These are phyloP conservation scores for Claviceps sp. DNA, from an alignment of 2,329 filamentous ascomycete genomes.

Conservation along the genomic window DNA sequence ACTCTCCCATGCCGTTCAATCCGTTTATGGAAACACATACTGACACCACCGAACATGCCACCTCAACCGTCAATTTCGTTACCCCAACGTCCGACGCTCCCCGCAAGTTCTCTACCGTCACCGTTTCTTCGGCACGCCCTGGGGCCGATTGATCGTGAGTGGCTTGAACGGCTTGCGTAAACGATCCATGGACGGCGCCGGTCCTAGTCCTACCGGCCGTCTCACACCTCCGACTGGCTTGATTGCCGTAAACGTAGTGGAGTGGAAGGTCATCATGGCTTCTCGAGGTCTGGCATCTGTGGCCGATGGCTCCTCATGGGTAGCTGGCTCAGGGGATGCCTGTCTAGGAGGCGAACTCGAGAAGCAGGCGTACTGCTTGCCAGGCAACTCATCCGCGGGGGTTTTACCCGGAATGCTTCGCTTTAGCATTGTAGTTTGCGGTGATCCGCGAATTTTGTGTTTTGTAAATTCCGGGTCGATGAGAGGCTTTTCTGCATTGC, in stretches of 20 bases:
- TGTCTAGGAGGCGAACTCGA: slow-evolving; percentile 41
- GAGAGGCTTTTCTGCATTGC: slow-evolving; percentile 7
- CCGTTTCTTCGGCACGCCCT: slow-evolving; percentile 7
- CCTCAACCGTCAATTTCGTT: too few species aligned
- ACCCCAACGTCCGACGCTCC: too few species aligned
- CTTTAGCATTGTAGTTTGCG: slow-evolving; percentile 12
- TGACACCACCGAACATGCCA: too few species aligned
- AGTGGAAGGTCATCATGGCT: slow-evolving; percentile 33
- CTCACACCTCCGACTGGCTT: slow-evolving; percentile 26
- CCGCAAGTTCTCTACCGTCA: neutral
- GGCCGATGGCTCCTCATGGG: slow-evolving; percentile 11
- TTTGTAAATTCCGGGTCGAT: slow-evolving; percentile 19
- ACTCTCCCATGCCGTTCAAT: too few species aligned
- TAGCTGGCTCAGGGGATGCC: slow-evolving; percentile 8
- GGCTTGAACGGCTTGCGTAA: slow-evolving; percentile 44
- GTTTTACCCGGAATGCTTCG: slow-evolving; percentile 18
- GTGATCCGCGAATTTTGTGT: slow-evolving; percentile 30
- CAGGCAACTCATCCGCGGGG: slow-evolving; percentile 15
- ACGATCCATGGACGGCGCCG: slow-evolving; percentile 35
- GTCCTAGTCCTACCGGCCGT: slow-evolving; percentile 30
- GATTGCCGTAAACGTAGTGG: slow-evolving; percentile 33
- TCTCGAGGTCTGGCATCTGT: slow-evolving; percentile 16
- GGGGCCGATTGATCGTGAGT: slow-evolving; percentile 35
- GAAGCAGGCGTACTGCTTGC: slow-evolving; percentile 41
- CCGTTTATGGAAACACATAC: too few species aligned